Evolutionary conservation across 2,329 filamentous ascomycete species (phyloP).

Genomic region (Penicillium rolfsii): DNA sequence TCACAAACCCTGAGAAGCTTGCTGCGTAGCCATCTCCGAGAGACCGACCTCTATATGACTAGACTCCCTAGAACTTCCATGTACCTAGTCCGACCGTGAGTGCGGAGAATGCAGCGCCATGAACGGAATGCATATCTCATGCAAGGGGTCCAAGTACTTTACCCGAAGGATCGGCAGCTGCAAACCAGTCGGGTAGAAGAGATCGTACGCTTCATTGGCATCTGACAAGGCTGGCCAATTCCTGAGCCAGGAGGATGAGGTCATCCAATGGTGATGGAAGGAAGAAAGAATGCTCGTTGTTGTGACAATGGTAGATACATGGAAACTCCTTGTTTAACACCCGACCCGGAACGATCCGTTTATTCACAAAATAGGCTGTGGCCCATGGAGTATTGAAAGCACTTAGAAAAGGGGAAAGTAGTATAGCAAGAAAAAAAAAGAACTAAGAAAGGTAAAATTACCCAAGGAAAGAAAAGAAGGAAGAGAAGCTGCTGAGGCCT

Average conservation of each 20-base stretch:
- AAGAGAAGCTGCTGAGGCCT: background rate
- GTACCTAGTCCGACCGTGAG: slow-evolving; percentile 11
- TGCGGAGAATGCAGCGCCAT: slow-evolving; percentile 28
- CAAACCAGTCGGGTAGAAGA: slow-evolving; percentile 7
- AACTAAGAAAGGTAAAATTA: background rate
- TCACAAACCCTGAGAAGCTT: slow-evolving; percentile 11
- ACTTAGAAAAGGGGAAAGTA: slow-evolving; percentile 11
- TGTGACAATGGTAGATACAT: slow-evolving; percentile 27
- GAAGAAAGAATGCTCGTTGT: slow-evolving; percentile 26
- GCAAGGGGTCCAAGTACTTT: slow-evolving; percentile 19
- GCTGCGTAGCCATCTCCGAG: slow-evolving; percentile 8
- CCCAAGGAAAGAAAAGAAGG: slow-evolving; percentile 3
- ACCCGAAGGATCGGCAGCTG: slow-evolving; percentile 3
- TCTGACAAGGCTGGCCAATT: slow-evolving; percentile 12
- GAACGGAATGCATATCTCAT: slow-evolving; percentile 23
- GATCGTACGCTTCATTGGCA: slow-evolving; percentile 13
- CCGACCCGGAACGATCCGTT: slow-evolving; percentile 18
- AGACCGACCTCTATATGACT: slow-evolving; percentile 16
- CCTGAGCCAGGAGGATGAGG: slow-evolving; percentile 15
- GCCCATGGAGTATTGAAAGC: slow-evolving; percentile 14
- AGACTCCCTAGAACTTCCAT: background rate
- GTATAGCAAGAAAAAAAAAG: slow-evolving; percentile 3
- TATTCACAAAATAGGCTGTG: slow-evolving; percentile 23
- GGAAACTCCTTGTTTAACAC: slow-evolving; percentile 27
- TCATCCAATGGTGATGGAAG: slow-evolving; percentile 12